Conservation (phyloP, 345 rosid species). For the Trapa incisa region DNA sequence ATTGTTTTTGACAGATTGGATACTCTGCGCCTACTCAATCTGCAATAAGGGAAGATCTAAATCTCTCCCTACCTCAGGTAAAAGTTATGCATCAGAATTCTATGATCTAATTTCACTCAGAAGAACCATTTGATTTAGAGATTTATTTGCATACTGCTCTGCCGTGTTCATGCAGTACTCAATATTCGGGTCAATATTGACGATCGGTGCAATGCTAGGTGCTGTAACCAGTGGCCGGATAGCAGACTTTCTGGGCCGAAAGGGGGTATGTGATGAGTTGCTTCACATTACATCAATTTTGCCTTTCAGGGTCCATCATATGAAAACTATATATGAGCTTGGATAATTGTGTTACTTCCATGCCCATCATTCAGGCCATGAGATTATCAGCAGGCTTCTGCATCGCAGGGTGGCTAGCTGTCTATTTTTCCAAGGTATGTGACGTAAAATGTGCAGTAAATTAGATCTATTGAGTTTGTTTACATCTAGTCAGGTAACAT, state of each 20-base stretch:
- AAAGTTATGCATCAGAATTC: constrained; percentile 4
- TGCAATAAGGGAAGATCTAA: constrained; percentile 68
- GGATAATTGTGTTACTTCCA: neutral
- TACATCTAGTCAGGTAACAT: neutral
- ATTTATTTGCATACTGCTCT: neutral
- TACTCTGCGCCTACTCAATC: constrained; percentile 91
- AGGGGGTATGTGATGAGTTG: constrained; percentile 42
- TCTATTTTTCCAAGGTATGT: constrained; percentile 50
- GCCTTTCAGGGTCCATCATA: neutral
- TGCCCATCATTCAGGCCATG: constrained; percentile 51
- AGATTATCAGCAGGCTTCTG: constrained; percentile 65
- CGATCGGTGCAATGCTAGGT: constrained; percentile 93
- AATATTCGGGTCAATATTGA: constrained; percentile 82
- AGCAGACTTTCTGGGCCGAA: constrained; percentile 66
- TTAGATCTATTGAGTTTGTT: neutral
- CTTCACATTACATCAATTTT: neutral
- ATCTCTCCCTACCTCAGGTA: constrained; percentile 63
- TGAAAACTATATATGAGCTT: neutral
- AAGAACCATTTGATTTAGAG: neutral
- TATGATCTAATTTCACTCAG: neutral
- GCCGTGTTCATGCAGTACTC: constrained; percentile 45
- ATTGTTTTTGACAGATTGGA: constrained; percentile 61
- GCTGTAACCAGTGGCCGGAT: constrained; percentile 70
- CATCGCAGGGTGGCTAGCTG: constrained; percentile 72
- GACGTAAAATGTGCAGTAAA: neutral